Evolutionary conservation across 345 rosid species (phyloP), one percentile per base, ranked within the genome.

Genomic region (Eucalyptus decipiens): DNA sequence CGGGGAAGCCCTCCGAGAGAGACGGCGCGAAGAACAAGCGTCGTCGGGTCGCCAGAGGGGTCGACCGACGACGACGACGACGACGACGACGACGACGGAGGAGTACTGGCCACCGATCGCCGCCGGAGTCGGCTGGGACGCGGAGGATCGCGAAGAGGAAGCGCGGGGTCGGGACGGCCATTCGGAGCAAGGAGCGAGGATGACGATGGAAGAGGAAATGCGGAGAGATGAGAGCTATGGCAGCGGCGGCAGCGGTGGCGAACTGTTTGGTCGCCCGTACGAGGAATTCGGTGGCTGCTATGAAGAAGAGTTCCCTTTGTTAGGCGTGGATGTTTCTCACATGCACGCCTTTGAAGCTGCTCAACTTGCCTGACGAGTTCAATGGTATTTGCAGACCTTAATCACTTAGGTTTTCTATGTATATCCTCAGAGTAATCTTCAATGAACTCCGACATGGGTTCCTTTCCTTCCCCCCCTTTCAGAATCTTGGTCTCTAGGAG

Each of bases 1-100:
- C 99, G 2, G 99, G 99, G 19, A 97, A 96, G 89, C 98, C 98
- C 58, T 49, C 93, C 19, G 89, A 86, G 62, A 88, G 89, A 87
- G 90, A 91, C 83, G 58, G 85, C 90, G 37, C 86, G 89, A 89
- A 42, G 51, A 54, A 32, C 60, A 89, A 21, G 60, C 69, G n/a
- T n/a, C n/a, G n/a, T n/a, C n/a, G n/a, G 80, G 13, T 34, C 56
- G 32, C 19, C 72, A 28, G 15, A 24, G 43, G 26, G 47, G 7
- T 8, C 23, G 49, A 40, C 16, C 47, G n/a, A n/a, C n/a, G n/a
- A n/a, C 30, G 1, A 37, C 28, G 15, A 76, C 47, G 42, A 72
- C 37, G 80, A 19, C 6, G 81, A 19, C 6, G 81, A 37, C 23
- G 83, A 12, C 23, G 83, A 7, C 47, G 85, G 83, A 40, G 83